These are phyloP conservation scores for Wickerhamomyces bovis DNA, from an alignment of 805 yeast genomes.

Conservation along the genomic window DNA sequence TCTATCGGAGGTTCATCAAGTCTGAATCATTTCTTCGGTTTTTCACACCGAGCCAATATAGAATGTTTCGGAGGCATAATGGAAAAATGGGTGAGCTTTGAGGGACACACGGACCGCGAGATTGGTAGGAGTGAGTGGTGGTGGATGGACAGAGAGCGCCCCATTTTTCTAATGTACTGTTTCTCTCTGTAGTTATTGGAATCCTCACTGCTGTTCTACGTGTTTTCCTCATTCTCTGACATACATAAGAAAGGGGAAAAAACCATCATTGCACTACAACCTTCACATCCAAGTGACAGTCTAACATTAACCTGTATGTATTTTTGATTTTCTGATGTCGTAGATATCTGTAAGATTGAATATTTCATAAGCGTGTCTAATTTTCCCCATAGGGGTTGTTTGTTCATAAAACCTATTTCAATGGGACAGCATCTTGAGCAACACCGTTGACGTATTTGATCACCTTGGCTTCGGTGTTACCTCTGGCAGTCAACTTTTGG, in stretches of 20 bases:
- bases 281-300: neutral
- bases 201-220: too few relatives aligned
- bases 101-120: neutral
- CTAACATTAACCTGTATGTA: neutral
- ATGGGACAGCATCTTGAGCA: conserved; percentile 30
- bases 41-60: neutral
- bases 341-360: neutral
- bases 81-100: neutral
- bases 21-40: neutral
- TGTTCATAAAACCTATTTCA: conserved; percentile 19
- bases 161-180: too few relatives aligned
- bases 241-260: neutral
- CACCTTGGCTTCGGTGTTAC: conserved; percentile 65
- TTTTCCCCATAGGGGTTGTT: neutral
- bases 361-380: neutral
- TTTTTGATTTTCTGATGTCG: neutral
- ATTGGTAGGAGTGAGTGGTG: too few relatives aligned
- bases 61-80: neutral
- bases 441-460: conserved; percentile 69
- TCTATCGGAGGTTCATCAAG: neutral
- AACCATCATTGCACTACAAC: neutral
- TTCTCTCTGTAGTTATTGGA: too few relatives aligned
- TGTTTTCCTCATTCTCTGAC: too few relatives aligned
- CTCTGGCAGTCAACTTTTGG: conserved; percentile 62
- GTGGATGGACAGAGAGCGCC: too few relatives aligned